Base-by-base conservation (phyloP, 768 basidiomycete genomes). In the Boletus patriciae region DNA sequence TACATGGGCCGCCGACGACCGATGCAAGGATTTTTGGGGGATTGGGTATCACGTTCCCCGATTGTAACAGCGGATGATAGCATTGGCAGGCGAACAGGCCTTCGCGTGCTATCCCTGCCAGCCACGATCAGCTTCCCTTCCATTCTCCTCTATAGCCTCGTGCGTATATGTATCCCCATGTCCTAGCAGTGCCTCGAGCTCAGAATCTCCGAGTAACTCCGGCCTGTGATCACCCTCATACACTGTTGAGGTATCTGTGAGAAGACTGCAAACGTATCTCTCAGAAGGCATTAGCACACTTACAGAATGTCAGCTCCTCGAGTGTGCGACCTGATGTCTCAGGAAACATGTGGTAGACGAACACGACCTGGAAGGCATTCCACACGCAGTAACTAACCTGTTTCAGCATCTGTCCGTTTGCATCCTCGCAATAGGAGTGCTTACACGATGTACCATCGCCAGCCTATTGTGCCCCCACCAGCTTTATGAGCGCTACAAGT, bases 401-500 rank as follows among this genome's bases (percentile, higher is more conserved):
- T 6, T 40, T 55, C 40, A 61, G 33, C 4, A 16, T 19, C 1
- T 2, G 9, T 15, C 16, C 16, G 16, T 36, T 11, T 21, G 19
- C 13, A 5, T 19, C 13, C 18, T 25, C 3, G 25, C 4, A 10
- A 34, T n/a, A n/a, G 9, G 0, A 11, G 0, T 7, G 3, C 61
- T 61, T 40, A 62, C 61, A 40, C 7, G 10, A 61, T 45, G 19
- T 62, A 52, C 31, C 51, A 62, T n/a, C 31, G 56, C 60, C 61
- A 62, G 8, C 61, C 61, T 62, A 19, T 21, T 16, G 12, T 11
- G 4, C 25, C 8, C n/a, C 19, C 8, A 23, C 13, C n/a, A 12
- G 10, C 11, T 6, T 19, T 6, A 23, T 63, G 42, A 55, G 31
- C 23, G 6, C 15, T 3, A 29, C 5, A 7, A 4, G 15, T 29